These are phyloP conservation scores for Chaetothyriales sp. DNA, from an alignment of 2,329 filamentous ascomycete genomes.

Conservation along the genomic window DNA sequence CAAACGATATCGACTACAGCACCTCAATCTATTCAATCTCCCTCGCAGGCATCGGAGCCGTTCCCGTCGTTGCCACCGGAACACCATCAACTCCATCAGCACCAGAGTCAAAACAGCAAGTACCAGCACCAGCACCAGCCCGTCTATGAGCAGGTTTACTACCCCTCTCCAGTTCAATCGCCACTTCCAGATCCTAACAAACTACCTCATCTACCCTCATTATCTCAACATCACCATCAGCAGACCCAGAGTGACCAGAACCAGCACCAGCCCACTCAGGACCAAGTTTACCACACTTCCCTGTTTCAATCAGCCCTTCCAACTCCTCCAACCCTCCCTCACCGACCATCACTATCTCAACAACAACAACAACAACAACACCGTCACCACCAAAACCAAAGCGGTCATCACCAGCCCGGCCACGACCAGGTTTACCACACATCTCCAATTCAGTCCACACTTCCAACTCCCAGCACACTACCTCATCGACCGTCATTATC, in stretches of 20 bases:
- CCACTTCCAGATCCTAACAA: not conserved
- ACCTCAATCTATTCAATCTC: not conserved
- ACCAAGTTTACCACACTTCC: not conserved
- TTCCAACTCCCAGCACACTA: not conserved
- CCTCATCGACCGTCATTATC: not conserved
- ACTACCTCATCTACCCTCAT: not conserved
- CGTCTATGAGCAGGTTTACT: not conserved
- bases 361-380: not conserved
- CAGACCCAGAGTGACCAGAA: no score
- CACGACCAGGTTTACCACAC: no score
- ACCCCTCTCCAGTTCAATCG: not conserved
- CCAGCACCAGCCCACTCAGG: no score
- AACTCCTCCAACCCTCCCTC: not conserved
- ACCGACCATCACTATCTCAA: not conserved
- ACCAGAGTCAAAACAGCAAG: not conserved
- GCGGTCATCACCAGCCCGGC: no score
- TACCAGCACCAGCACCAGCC: not conserved
- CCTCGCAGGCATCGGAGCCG: not conserved
- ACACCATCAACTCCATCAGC: not conserved
- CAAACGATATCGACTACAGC: not conserved
- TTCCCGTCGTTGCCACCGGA: not conserved
- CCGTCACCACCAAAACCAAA: no score
- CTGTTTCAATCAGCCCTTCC: not conserved
- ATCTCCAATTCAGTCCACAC: not conserved
- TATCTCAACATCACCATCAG: not conserved